phyloP scores from a whole-genome alignment of 2,329 filamentous ascomycete species.

The Diaporthe vexans region DNA sequence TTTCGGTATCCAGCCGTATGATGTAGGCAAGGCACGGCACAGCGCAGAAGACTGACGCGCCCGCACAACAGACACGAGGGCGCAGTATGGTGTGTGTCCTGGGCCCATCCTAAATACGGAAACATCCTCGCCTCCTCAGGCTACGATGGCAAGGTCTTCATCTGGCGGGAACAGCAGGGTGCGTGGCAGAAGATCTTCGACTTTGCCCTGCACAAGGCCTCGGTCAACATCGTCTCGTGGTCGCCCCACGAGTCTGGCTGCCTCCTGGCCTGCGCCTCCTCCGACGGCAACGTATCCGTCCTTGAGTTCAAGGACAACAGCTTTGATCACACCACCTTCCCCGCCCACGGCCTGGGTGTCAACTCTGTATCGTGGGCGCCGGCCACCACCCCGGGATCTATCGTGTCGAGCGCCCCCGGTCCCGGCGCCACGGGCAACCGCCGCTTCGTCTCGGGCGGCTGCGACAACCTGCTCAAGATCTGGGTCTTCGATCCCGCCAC shows the following conservation, averaged over 20 bases:
- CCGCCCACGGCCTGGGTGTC: conserved; percentile 92
- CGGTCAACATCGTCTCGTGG: conserved; percentile 97
- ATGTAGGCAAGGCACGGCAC: background rate
- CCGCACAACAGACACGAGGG: conserved; percentile 86
- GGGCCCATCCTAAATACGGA: conserved; percentile 98
- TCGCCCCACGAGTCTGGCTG: conserved; percentile 97
- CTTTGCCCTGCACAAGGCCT: conserved; percentile 93
- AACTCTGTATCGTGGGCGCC: conserved; percentile 98
- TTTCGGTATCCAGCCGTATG: background rate
- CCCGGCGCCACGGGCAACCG: conserved; percentile 75
- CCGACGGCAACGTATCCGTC: conserved; percentile 92
- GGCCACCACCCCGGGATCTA: conserved; percentile 83
- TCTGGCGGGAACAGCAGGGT: conserved; percentile 91
- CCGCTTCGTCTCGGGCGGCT: conserved; percentile 94
- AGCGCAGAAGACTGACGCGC: conserved; percentile 1
- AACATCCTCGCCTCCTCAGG: conserved; percentile 96
- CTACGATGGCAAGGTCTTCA: conserved; percentile 98
- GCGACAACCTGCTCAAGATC: conserved; percentile 93
- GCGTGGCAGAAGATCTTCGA: conserved; percentile 92
- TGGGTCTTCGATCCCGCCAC: conserved; percentile 83
- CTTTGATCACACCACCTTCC: conserved; percentile 91
- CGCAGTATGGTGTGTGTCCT: conserved; percentile 97
- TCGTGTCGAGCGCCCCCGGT: conserved; percentile 79
- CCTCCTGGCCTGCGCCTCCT: conserved; percentile 92
- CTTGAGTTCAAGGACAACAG: conserved; percentile 97